A percentile compares a stretch with the other conserved stretches of the same genome.
Conservation (phyloP, 257 asterid species). For the Leonotis leonurus region DNA sequence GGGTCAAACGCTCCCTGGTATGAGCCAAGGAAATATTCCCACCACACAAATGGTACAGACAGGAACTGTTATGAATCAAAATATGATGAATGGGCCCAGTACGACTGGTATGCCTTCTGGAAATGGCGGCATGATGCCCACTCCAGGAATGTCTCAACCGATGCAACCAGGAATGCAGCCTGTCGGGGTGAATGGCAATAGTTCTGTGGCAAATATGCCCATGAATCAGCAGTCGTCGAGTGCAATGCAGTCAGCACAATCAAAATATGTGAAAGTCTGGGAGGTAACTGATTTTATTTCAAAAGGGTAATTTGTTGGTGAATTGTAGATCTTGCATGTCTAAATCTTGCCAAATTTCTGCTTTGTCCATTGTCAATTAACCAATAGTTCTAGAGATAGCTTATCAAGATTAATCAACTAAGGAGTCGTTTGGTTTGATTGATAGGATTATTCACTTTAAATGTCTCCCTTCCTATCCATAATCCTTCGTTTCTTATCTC, state of each 20-base stretch:
- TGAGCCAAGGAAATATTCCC: slow-evolving; percentile 66
- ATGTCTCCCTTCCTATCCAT: too few relatives aligned
- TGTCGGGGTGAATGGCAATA: slow-evolving; percentile 47
- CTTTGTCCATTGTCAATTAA: background rate
- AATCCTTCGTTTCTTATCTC: too few relatives aligned
- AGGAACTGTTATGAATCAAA: slow-evolving; percentile 62
- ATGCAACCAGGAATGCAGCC: slow-evolving; percentile 56
- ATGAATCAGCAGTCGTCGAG: slow-evolving; percentile 62
- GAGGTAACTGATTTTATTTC: slow-evolving; percentile 49
- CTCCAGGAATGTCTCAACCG: slow-evolving; percentile 65
- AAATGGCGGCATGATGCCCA: slow-evolving; percentile 56
- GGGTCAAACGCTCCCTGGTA: slow-evolving; percentile 59
- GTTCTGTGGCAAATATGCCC: slow-evolving; percentile 48
- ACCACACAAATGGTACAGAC: slow-evolving; percentile 65
- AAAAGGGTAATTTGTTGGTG: background rate
- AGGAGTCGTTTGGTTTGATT: too few relatives aligned
- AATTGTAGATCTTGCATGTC: background rate
- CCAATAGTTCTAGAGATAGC: background rate
- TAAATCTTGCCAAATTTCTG: background rate
- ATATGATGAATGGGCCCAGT: slow-evolving; percentile 38
- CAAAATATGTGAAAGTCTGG: slow-evolving; percentile 80
- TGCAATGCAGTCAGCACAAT: slow-evolving; percentile 58
- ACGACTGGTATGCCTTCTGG: slow-evolving; percentile 21
- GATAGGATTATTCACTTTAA: too few relatives aligned
- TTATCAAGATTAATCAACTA: too few relatives aligned